phyloP scores from a whole-genome alignment of 805 yeast species.

The Candida incommunis region DNA sequence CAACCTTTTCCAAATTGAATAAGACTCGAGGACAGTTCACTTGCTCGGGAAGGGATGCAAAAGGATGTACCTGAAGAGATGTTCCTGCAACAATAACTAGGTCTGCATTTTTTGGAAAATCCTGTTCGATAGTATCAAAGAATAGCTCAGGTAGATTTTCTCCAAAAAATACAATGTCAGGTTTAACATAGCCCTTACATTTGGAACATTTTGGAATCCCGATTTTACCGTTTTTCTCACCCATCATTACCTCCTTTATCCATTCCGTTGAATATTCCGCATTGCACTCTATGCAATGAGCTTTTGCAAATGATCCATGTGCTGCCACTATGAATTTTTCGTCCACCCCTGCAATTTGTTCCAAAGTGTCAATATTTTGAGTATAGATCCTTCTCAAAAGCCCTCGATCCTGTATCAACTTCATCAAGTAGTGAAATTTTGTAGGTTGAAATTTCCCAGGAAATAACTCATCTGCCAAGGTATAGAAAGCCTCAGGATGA shows the following conservation, averaged over 20 bases:
- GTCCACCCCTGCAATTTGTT: conserved; percentile 65
- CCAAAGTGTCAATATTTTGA: conserved; percentile 88
- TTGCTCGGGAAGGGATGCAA: conserved; percentile 62
- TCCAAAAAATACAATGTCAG: conserved; percentile 91
- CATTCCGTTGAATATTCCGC: conserved; percentile 30
- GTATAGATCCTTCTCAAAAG: conserved; percentile 63
- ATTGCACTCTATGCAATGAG: conserved; percentile 70
- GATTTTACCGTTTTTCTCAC: conserved; percentile 7
- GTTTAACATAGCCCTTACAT: conserved; percentile 73
- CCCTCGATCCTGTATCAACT: conserved; percentile 48
- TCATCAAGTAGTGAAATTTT: conserved; percentile 61
- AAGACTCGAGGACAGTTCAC: conserved; percentile 40
- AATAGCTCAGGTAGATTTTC: conserved; percentile 65
- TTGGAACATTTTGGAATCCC: conserved; percentile 33
- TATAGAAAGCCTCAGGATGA: conserved; percentile 73
- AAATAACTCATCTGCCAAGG: conserved; percentile 68
- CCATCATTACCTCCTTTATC: conserved; percentile 11
- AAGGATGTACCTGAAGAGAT: conserved; percentile 78
- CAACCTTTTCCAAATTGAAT: conserved; percentile 65
- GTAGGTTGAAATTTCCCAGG: conserved; percentile 86
- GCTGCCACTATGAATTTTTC: conserved; percentile 68
- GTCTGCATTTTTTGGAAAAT: conserved; percentile 36
- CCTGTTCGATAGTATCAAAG: conserved; percentile 54
- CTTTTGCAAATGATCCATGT: conserved; percentile 82
- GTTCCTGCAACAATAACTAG: conserved; percentile 87